Evolutionary conservation across 2,329 filamentous ascomycete genomes (phyloP).

Genomic region (Cytospora piceicola): DNA sequence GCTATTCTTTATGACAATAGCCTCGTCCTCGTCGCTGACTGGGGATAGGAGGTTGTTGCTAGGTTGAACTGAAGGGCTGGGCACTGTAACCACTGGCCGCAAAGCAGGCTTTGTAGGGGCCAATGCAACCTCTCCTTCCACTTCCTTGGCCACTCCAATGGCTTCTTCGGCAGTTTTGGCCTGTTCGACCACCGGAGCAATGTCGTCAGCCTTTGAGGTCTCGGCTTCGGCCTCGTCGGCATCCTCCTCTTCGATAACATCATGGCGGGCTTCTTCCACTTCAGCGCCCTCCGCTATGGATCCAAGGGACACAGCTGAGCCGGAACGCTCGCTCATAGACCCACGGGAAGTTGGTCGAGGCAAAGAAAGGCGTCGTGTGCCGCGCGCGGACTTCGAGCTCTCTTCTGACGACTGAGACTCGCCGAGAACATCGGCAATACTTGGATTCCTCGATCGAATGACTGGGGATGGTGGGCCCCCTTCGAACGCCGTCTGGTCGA

Average conservation of each 20-base stretch:
- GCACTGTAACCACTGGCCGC: constrained; percentile 26
- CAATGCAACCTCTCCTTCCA: constrained; percentile 36
- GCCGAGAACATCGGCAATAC: constrained; percentile 43
- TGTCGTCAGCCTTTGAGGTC: constrained; percentile 29
- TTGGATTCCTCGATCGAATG: constrained; percentile 40
- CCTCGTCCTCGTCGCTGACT: constrained; percentile 47
- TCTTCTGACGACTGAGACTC: constrained; percentile 44
- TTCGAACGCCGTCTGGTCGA: constrained; percentile 44
- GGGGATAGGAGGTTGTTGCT: constrained; percentile 34
- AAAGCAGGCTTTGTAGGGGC: constrained; percentile 36
- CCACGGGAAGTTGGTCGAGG: constrained; percentile 7
- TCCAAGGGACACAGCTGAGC: constrained; percentile 46
- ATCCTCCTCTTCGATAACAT: neutral
- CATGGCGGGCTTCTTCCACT: constrained; percentile 28
- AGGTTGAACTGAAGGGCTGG: constrained; percentile 24
- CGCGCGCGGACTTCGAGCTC: constrained; percentile 39
- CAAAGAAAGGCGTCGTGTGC: constrained; percentile 16
- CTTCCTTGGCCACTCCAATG: constrained; percentile 30
- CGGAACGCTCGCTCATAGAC: constrained; percentile 38
- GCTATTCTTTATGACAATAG: constrained; percentile 41
- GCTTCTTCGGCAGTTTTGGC: constrained; percentile 34
- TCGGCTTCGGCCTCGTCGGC: constrained; percentile 28
- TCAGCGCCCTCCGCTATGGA: constrained; percentile 50
- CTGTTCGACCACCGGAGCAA: constrained; percentile 35
- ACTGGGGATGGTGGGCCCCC: constrained; percentile 44